Conservation (phyloP, 805 yeast genomes). For the Komagataella pseudopastoris region DNA sequence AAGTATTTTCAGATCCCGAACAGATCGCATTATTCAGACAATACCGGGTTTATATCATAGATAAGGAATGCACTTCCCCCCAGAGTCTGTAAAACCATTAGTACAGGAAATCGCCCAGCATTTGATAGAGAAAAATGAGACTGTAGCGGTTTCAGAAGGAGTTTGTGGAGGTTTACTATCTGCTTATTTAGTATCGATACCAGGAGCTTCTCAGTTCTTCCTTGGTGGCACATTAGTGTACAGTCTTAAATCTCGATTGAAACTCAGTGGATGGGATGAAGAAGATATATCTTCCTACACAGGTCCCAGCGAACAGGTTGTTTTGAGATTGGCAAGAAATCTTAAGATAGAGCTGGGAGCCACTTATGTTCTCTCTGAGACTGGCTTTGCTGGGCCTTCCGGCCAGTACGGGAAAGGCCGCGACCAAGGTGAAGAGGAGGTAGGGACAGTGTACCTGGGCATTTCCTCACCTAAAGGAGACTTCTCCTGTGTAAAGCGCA, state of each 20-base stretch:
- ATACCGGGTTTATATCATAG: background rate
- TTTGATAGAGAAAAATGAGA: conserved; percentile 38
- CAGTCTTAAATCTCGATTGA: conserved; percentile 60
- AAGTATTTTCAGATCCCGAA: background rate
- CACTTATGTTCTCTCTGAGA: conserved; percentile 70
- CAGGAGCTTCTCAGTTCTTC: conserved; percentile 76
- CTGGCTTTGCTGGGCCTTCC: conserved; percentile 80
- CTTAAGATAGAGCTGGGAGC: conserved; percentile 71
- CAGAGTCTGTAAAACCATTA: conserved; percentile 32
- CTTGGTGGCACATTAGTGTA: conserved; percentile 78
- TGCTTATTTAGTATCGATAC: conserved; percentile 67
- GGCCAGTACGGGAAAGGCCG: conserved; percentile 12
- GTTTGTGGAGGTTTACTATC: conserved; percentile 85
- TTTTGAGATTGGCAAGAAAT: conserved; percentile 63
- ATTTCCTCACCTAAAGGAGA: conserved; percentile 54
- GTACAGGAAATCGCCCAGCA: conserved; percentile 47
- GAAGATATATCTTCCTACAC: conserved; percentile 60
- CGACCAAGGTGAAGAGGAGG: conserved; percentile 17
- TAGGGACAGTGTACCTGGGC: conserved; percentile 65
- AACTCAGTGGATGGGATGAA: conserved; percentile 67
- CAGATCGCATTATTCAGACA: background rate
- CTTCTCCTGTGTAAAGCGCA: conserved; percentile 26
- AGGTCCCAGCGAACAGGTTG: conserved; percentile 73
- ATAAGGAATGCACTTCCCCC: conserved; percentile 39
- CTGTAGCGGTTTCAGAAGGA: conserved; percentile 73